phyloP scores from a whole-genome alignment of 2,329 filamentous ascomycete species.

The Ophiobolus disseminans region DNA sequence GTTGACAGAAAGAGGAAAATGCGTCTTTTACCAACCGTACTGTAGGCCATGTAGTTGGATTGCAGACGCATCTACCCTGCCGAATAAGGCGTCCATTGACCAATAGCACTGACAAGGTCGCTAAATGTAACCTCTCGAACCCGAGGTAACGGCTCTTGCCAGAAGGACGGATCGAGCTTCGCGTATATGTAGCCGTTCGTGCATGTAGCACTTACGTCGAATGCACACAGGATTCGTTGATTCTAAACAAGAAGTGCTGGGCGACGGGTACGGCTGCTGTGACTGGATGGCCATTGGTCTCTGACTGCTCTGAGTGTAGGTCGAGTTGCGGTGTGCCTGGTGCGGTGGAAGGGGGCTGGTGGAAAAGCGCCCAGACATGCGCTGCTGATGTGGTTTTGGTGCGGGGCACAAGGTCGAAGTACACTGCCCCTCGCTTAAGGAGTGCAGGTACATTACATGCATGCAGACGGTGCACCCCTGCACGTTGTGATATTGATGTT shows the following conservation, averaged over 20 bases:
- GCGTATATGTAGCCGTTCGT: constrained; percentile 11
- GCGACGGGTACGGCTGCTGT: constrained; percentile 11
- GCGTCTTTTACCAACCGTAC: too few species aligned
- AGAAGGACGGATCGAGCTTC: constrained; percentile 17
- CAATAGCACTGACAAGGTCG: background rate
- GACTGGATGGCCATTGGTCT: constrained; percentile 9
- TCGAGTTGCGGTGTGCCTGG: constrained; percentile 27
- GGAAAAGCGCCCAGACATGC: constrained; percentile 4
- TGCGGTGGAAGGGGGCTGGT: constrained; percentile 13
- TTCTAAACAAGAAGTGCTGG: background rate
- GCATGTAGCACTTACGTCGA: constrained; percentile 7
- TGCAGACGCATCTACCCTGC: too few species aligned
- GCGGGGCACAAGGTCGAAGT: constrained; percentile 17
- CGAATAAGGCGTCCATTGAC: background rate
- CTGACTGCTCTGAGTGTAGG: constrained; percentile 9
- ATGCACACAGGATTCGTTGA: constrained; percentile 8
- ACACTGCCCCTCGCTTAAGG: constrained; percentile 13
- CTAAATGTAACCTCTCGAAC: background rate
- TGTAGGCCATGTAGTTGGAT: too few species aligned
- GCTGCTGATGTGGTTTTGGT: constrained; percentile 13
- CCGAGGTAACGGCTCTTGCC: background rate
- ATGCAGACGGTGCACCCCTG: constrained; percentile 3
- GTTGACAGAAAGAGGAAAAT: too few species aligned
- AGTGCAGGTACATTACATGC: background rate
- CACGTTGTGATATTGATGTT: background rate